Evolutionary conservation across 257 asterid species (phyloP).

Genomic region (Capsicum rhomboideum): DNA sequence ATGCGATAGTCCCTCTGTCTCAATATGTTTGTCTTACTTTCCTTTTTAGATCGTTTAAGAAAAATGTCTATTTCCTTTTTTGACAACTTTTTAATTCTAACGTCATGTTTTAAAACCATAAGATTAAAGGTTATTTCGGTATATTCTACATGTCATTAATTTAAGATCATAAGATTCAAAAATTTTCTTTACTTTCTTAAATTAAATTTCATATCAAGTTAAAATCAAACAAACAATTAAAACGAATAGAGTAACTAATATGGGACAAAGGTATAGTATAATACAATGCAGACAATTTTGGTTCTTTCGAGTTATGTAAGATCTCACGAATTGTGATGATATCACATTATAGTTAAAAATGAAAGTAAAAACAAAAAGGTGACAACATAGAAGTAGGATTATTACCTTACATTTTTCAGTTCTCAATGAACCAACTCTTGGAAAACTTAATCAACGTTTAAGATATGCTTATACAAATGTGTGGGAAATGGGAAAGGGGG

Average conservation of each 20-base stretch:
- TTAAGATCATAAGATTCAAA: no score
- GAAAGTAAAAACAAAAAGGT: background rate
- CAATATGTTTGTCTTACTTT: no score
- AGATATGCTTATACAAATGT: background rate
- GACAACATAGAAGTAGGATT: background rate
- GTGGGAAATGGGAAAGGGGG: slow-evolving; percentile 4
- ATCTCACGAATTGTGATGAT: background rate
- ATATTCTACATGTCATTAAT: no score
- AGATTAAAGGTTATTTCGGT: no score
- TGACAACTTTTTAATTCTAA: no score
- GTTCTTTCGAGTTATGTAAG: background rate
- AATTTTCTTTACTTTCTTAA: no score
- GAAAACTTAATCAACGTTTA: background rate
- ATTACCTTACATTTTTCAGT: background rate
- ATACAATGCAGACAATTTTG: background rate
- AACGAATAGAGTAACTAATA: background rate
- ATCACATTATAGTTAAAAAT: background rate
- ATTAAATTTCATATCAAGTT: no score
- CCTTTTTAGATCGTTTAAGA: no score
- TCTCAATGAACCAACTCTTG: background rate
- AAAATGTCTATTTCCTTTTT: no score
- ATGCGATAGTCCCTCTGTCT: background rate
- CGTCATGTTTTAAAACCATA: no score
- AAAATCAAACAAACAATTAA: no score
- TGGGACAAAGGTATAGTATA: background rate